These are phyloP conservation scores for Trametes villosa DNA, from an alignment of 768 basidiomycete genomes.

Conservation along the genomic window DNA sequence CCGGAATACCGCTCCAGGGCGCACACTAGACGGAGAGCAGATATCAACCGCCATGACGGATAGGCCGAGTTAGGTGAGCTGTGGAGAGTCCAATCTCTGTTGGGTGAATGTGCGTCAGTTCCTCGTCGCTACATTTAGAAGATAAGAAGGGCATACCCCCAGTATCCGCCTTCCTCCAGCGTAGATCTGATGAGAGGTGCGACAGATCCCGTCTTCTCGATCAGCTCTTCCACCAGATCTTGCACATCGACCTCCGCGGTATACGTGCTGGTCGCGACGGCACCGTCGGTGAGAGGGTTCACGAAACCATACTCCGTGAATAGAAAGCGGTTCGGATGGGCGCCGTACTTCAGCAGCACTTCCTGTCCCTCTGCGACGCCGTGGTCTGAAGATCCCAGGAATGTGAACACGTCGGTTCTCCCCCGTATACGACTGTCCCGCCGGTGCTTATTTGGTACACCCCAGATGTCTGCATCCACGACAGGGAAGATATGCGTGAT, in stretches of 20 bases:
- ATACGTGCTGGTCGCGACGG: slow-evolving; percentile 32
- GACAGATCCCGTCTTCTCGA: slow-evolving; percentile 46
- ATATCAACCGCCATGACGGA: slow-evolving; percentile 81
- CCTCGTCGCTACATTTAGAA: neutral
- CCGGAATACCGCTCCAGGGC: slow-evolving; percentile 38
- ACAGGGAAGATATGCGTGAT: slow-evolving; percentile 50
- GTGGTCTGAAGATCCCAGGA: slow-evolving; percentile 44
- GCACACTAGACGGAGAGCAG: slow-evolving; percentile 69
- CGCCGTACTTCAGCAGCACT: slow-evolving; percentile 78
- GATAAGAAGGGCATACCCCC: slow-evolving; percentile 62
- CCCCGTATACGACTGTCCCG: slow-evolving; percentile 41
- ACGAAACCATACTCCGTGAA: slow-evolving; percentile 94
- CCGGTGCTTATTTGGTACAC: slow-evolving; percentile 39
- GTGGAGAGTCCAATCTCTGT: slow-evolving; percentile 83
- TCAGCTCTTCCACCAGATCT: slow-evolving; percentile 51
- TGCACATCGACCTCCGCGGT: slow-evolving; percentile 69
- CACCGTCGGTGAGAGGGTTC: slow-evolving; percentile 39
- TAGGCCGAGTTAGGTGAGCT: slow-evolving; percentile 59
- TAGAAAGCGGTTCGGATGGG: slow-evolving; percentile 74
- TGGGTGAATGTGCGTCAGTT: slow-evolving; percentile 9
- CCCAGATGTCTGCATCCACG: slow-evolving; percentile 38
- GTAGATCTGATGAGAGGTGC: slow-evolving; percentile 54
- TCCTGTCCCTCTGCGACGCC: slow-evolving; percentile 60
- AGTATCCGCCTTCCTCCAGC: slow-evolving; percentile 72
- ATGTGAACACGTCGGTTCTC: slow-evolving; percentile 45